Conservation (phyloP, 495 filamentous ascomycete species). For the Trichoderma virens region DNA sequence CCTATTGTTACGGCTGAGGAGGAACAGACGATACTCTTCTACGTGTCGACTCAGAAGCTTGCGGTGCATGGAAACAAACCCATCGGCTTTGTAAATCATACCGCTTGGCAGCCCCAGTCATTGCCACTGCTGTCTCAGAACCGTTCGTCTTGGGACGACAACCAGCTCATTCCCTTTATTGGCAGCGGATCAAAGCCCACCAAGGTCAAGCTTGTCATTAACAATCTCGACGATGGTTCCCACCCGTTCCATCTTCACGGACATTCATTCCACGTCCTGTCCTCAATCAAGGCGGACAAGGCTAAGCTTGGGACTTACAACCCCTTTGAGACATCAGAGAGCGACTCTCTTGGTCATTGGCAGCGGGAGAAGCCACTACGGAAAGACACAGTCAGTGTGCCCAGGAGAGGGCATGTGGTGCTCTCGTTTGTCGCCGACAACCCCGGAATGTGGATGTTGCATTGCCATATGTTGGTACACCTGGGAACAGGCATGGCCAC, state of each 20-base stretch:
- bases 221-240: slow-evolving; percentile 12
- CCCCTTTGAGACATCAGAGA: not conserved
- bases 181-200: not conserved
- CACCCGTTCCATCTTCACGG: slow-evolving; percentile 11
- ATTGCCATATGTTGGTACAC: slow-evolving; percentile 38
- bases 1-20: slow-evolving; percentile 22
- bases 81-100: slow-evolving; percentile 41
- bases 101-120: slow-evolving; percentile 35
- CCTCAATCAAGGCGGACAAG: not conserved
- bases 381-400: slow-evolving; percentile 32
- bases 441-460: slow-evolving; percentile 45
- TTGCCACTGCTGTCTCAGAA: slow-evolving; percentile 26
- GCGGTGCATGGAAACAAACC: slow-evolving; percentile 33
- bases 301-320: not conserved
- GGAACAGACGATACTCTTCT: slow-evolving; percentile 38
- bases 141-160: slow-evolving; percentile 26
- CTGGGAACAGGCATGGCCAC: not conserved
- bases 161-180: slow-evolving; percentile 32
- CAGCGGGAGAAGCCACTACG: slow-evolving; percentile 18
- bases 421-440: slow-evolving; percentile 42
- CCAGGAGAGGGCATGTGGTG: slow-evolving; percentile 20
- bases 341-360: not conserved
- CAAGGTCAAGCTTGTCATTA: not conserved
- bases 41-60: slow-evolving; percentile 41
- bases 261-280: slow-evolving; percentile 6